Evolutionary conservation across 768 basidiomycete species (phyloP), one percentile per base, ranked within the genome.

Genomic region (Kwoniella sp.): DNA sequence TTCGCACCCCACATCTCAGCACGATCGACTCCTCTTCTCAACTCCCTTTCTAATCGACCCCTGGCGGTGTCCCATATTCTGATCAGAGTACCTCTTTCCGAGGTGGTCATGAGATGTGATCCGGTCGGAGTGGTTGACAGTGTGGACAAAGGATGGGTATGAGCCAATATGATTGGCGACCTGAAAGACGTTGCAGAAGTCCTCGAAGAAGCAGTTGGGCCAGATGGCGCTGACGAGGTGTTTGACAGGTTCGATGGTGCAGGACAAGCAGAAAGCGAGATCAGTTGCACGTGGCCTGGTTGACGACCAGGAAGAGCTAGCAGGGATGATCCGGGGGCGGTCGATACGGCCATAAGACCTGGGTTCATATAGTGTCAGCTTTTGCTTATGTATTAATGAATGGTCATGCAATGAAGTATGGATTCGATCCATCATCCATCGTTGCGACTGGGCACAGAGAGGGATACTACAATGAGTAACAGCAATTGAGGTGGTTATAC

Each of bases 231-330:
- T 58, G 8, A 20, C 4, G 41, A 45, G 9, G 41, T 17, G 2
- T 9, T n/a, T 20, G 23, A 53, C 61, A 30, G 55, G 55, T 50
- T 55, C 1, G 65, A 52, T 1, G 34, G 23, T 41, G 63, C 29
- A 8, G 68, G 63, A 60, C 73, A 76, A 9, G 73, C 76, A 2
- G 75, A 65, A 2, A 82, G 72, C 23, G 75, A 72, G n/a, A 81
- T 63, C 8, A 82, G 72, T 53, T 82, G 80, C 29, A 81, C 73
- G 57, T 82, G 81, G 20, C 81, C 81, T 11, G 73, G 34, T 70
- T 82, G 81, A n/a, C 81, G 69, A n/a, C 81, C 81, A 25, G 80
- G 80, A 17, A 82, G 69, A 4, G 77, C 78, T 9, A 82, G 67
- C 12, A 82, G 61, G 5, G 75, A 71, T 1, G 77, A 78, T 1